Evolutionary conservation across 768 basidiomycete genomes (phyloP).

Genomic region (Rhizopogon rudus): DNA sequence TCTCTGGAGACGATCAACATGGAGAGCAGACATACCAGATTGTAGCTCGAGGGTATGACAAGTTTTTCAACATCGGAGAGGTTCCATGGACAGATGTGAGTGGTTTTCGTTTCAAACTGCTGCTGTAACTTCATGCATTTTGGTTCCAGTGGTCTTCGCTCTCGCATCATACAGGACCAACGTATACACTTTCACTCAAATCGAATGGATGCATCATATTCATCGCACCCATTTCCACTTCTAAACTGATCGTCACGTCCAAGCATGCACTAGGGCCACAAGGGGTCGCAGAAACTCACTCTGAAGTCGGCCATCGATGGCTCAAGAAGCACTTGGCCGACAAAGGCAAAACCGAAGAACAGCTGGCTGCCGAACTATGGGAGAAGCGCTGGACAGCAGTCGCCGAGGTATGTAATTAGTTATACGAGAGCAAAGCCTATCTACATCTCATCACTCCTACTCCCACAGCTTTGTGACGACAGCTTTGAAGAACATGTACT

Average conservation of each 20-base stretch:
- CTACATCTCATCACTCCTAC: not conserved
- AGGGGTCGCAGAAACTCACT: slow-evolving; percentile 54
- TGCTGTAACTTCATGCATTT: not conserved
- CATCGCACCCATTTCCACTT: slow-evolving; percentile 75
- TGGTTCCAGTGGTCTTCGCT: slow-evolving; percentile 66
- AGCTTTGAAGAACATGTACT: slow-evolving; percentile 96
- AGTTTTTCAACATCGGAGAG: slow-evolving; percentile 98
- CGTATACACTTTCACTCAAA: slow-evolving; percentile 87
- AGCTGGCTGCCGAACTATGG: slow-evolving; percentile 75
- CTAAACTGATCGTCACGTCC: slow-evolving; percentile 78
- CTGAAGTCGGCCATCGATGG: slow-evolving; percentile 83
- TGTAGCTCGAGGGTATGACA: slow-evolving; percentile 91
- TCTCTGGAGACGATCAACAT: slow-evolving; percentile 16
- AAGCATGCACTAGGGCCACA: slow-evolving; percentile 82
- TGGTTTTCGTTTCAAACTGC: slow-evolving; percentile 3
- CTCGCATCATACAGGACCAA: slow-evolving; percentile 60
- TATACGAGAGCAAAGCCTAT: not conserved
- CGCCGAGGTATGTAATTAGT: slow-evolving; percentile 62
- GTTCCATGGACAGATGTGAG: slow-evolving; percentile 92
- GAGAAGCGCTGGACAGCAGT: slow-evolving; percentile 84
- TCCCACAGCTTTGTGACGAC: slow-evolving; percentile 86
- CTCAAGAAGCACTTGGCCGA: slow-evolving; percentile 60
- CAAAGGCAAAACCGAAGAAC: slow-evolving; percentile 61
- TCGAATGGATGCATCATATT: slow-evolving; percentile 98
- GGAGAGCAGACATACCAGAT: slow-evolving; percentile 49